Evolutionary conservation across 179 eudicot genomes (phyloP), one percentile per base, ranked within the genome.

Genomic region (Beta lomatogona): DNA sequence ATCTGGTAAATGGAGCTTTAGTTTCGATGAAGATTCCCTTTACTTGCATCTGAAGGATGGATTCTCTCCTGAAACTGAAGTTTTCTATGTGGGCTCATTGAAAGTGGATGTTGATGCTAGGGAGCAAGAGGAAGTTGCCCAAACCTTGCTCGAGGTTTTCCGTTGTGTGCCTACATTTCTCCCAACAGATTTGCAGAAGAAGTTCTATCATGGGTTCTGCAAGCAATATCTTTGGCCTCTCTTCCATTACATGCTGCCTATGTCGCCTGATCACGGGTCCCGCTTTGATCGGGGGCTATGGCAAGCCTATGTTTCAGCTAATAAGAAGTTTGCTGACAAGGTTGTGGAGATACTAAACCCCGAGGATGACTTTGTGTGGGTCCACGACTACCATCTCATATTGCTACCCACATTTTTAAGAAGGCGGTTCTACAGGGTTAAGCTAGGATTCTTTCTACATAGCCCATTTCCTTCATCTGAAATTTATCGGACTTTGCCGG

Each of bases 191-290:
- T 73, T 88, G 36, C 88, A 86, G 48, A 86, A 80, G 60, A 88
- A 66, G 75, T 88, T 81, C 71, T 88, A 88, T 68, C 90, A 88
- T 79, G 90, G 90, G 46, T 88, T 86, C n/a, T 88, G 90, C 73
- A 88, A 88, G 76, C 88, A 85, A 54, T 86, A 88, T 79, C 72
- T 88, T 46, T 88, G 90, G 90, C 90, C 90, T 16, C 88, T 88
- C 1, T 88, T 88, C 25, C 90, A 88, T 77, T 86, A 88, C 45
- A 88, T 88, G 90, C 80, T 88, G n/a, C 90, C 90, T 25, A 81
- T 88, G 88, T 72, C 84, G 59, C 76, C 81, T 11, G 84, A 83
- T 67, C 88, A 85, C 9, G 88, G 90, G 53, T 76, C 81, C 48
- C 87, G 85, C 10, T 88, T 88, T 64, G 87, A 88, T 58, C 85